A percentile compares a stretch with the other conserved stretches of the same genome.
Conservation (phyloP, 2,329 filamentous ascomycete genomes). For the Cercospora sp. region DNA sequence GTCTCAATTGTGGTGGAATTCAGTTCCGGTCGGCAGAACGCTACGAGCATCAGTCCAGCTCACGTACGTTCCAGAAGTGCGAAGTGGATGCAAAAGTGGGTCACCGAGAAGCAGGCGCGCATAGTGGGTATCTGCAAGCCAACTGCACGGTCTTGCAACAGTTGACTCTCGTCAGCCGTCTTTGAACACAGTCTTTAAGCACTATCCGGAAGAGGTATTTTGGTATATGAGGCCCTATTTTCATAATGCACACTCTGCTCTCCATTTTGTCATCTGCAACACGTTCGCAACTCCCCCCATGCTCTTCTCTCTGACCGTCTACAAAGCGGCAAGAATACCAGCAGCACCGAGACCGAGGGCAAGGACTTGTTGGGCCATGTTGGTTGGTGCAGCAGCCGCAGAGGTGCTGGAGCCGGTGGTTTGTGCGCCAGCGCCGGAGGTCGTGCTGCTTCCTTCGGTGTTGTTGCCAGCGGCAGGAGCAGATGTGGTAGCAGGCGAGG, state of each 20-base stretch:
- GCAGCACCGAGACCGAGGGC: conserved; percentile 20
- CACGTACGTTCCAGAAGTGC: background rate
- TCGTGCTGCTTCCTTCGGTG: background rate
- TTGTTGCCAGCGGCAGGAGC: background rate
- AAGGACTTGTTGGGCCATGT: conserved; percentile 18
- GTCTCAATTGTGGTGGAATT: background rate
- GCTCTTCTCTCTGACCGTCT: background rate
- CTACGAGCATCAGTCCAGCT: background rate
- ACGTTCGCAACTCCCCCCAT: background rate
- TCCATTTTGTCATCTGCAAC: background rate
- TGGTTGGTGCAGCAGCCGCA: conserved; percentile 18
- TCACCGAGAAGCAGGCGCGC: background rate
- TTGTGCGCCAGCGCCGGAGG: background rate
- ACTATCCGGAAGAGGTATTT: background rate
- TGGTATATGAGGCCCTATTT: background rate
- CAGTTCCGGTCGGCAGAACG: background rate
- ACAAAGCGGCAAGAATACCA: conserved; percentile 18
- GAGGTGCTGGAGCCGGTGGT: conserved; percentile 2
- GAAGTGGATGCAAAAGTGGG: background rate
- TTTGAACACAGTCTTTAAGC: background rate
- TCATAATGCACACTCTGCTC: background rate
- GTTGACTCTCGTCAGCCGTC: background rate
- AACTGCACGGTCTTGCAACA: background rate
- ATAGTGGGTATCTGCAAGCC: background rate
- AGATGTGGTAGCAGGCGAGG: background rate